A percentile compares a stretch with the other conserved stretches of the same genome.
Evolutionary conservation across 176 grass and related monocot genomes (phyloP).

Genomic region (Pontederia paniculata): DNA sequence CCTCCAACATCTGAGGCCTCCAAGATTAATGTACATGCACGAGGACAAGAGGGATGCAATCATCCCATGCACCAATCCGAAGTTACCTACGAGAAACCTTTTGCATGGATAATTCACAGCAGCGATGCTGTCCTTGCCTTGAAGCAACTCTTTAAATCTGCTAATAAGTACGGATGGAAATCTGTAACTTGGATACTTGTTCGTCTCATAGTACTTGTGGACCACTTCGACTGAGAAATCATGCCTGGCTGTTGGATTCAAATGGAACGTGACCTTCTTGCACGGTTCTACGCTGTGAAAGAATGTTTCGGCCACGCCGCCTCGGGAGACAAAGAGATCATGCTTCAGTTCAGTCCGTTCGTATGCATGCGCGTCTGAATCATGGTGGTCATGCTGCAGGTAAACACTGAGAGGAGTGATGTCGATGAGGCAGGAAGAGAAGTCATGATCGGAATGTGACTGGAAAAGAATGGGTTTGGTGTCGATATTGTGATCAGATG

Average conservation of each 20-base stretch:
- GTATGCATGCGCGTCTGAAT: conserved; percentile 12
- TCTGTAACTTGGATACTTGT: too few species aligned
- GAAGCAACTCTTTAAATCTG: too few species aligned
- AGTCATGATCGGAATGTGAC: conserved; percentile 53
- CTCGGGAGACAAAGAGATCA: conserved; percentile 47
- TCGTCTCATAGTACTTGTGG: too few species aligned
- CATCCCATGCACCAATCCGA: too few species aligned
- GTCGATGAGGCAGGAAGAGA: conserved; percentile 28
- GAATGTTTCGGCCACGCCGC: conserved; percentile 38
- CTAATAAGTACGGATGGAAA: too few species aligned
- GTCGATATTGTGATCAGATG: conserved; percentile 14
- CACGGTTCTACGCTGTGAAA: conserved; percentile 32
- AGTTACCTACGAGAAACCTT: too few species aligned
- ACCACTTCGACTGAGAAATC: too few species aligned
- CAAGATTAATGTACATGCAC: too few species aligned
- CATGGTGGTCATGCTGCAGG: background rate
- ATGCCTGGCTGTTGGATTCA: background rate
- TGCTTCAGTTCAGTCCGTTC: conserved; percentile 59
- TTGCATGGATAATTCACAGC: too few species aligned
- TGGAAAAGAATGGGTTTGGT: conserved; percentile 47
- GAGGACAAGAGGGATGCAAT: too few species aligned
- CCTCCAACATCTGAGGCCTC: too few species aligned
- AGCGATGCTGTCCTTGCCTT: too few species aligned
- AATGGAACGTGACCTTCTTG: conserved; percentile 8
- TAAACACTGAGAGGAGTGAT: conserved; percentile 10